Percentiles rank a stretch among this genome's conserved stretches.
phyloP scores from a whole-genome alignment of 192 early-diverging fungal species.

The Rhizophagus clarus region DNA sequence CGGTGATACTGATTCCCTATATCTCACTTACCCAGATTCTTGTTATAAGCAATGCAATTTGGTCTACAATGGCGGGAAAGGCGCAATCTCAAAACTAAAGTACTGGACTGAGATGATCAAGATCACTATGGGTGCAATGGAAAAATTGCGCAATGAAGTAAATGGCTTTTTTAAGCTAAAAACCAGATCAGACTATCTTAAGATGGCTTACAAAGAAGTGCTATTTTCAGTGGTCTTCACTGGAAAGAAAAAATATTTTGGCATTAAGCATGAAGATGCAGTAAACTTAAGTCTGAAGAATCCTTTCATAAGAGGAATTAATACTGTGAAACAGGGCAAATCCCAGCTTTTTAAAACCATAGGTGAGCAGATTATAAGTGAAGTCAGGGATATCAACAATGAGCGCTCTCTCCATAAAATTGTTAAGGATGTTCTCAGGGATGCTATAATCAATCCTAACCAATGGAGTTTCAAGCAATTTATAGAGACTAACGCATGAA shows the following conservation, averaged over 20 bases:
- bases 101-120: constrained; percentile 14
- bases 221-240: constrained; percentile 7
- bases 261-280: neutral
- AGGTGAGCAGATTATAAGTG: neutral
- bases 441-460: neutral
- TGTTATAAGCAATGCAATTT: no score
- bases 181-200: neutral
- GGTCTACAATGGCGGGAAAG: no score
- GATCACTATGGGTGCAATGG: constrained; percentile 8
- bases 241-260: constrained; percentile 13
- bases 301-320: constrained; percentile 11
- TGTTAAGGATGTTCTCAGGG: constrained; percentile 9
- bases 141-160: constrained; percentile 6
- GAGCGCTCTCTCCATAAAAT: neutral
- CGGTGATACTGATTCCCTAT: neutral
- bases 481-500: neutral
- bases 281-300: neutral
- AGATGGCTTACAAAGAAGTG: constrained; percentile 5
- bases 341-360: constrained; percentile 1
- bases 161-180: neutral
- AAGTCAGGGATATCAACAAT: neutral
- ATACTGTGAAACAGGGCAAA: constrained; percentile 8
- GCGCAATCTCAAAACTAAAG: neutral
- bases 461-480: neutral
- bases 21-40: no score